These are phyloP conservation scores for Thielaviopsis punctulata DNA, from an alignment of 2,329 filamentous ascomycete genomes.

Conservation along the genomic window DNA sequence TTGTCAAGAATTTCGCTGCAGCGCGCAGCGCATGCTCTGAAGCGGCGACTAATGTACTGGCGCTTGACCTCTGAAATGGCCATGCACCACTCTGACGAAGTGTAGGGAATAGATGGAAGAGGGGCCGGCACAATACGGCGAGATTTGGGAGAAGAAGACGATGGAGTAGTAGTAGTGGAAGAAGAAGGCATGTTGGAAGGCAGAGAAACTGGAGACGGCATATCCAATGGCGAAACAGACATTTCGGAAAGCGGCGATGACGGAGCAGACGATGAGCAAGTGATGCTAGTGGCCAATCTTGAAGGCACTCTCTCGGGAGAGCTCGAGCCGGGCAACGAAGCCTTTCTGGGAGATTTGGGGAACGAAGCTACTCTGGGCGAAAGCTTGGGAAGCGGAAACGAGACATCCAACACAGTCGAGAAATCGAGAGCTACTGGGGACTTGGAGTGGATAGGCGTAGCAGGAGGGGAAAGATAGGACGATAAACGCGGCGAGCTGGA, in stretches of 20 bases:
- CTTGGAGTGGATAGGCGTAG: background rate
- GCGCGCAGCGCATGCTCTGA: conserved; percentile 33
- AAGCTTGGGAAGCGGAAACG: conserved; percentile 9
- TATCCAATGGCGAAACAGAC: background rate
- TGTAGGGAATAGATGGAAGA: conserved; percentile 24
- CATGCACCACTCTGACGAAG: conserved; percentile 32
- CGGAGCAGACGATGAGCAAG: conserved; percentile 7
- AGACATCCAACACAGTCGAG: conserved; percentile 8
- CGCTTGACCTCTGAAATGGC: conserved; percentile 35
- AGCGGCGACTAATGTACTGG: conserved; percentile 32
- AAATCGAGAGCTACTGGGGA: conserved; percentile 1
- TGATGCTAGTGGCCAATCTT: conserved; percentile 13
- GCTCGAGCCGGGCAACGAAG: conserved; percentile 1
- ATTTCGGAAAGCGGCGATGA: background rate
- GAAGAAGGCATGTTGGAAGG: background rate
- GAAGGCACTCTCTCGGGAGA: conserved; percentile 17
- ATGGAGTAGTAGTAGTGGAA: no score
- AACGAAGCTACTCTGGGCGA: conserved; percentile 4
- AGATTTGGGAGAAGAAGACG: conserved; percentile 2
- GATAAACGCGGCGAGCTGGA: conserved; percentile 12
- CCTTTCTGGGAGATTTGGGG: conserved; percentile 5
- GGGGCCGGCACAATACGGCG: conserved; percentile 6
- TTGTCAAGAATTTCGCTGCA: conserved; percentile 36
- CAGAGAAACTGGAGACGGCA: background rate
- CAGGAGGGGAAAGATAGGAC: conserved; percentile 10